A percentile compares a stretch with the other conserved stretches of the same genome.
Conservation (phyloP, 2,329 filamentous ascomycete species). For the Penicillium italicum region DNA sequence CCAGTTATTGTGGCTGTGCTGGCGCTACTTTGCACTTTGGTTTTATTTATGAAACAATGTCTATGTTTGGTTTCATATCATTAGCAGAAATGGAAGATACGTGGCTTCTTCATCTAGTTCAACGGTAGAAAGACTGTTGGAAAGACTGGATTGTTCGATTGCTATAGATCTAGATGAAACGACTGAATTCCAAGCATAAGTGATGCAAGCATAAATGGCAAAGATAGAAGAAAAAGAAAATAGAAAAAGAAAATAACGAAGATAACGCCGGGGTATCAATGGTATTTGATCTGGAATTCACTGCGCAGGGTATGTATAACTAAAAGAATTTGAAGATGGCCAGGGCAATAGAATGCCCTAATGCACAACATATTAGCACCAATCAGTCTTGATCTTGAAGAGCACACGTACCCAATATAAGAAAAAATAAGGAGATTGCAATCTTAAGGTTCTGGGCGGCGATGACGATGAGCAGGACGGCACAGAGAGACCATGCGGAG, state of each 20-base stretch:
- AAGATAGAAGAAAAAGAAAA: background rate
- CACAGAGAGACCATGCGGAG: slow-evolving; percentile 25
- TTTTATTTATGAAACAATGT: background rate
- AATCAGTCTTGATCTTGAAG: background rate
- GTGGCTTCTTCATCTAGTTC: too few relatives aligned
- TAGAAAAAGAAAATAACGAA: background rate
- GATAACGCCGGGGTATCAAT: background rate
- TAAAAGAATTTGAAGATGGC: slow-evolving; percentile 9
- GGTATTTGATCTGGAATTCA: background rate
- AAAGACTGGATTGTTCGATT: background rate
- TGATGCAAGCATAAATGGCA: background rate
- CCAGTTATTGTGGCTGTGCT: slow-evolving; percentile 8
- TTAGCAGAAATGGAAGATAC: background rate
- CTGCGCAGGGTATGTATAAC: slow-evolving; percentile 3
- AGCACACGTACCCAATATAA: slow-evolving; percentile 12
- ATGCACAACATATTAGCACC: background rate
- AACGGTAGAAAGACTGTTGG: too few relatives aligned
- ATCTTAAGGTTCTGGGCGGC: slow-evolving; percentile 23
- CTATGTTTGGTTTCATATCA: background rate
- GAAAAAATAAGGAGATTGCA: slow-evolving; percentile 21
- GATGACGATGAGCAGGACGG: slow-evolving; percentile 25
- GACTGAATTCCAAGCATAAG: background rate
- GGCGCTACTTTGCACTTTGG: background rate
- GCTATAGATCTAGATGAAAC: background rate
- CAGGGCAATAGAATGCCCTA: slow-evolving; percentile 14